Evolutionary conservation across 2,329 filamentous ascomycete genomes (phyloP), one percentile per base, ranked within the genome.

Genomic region (Cercospora brassicicola): DNA sequence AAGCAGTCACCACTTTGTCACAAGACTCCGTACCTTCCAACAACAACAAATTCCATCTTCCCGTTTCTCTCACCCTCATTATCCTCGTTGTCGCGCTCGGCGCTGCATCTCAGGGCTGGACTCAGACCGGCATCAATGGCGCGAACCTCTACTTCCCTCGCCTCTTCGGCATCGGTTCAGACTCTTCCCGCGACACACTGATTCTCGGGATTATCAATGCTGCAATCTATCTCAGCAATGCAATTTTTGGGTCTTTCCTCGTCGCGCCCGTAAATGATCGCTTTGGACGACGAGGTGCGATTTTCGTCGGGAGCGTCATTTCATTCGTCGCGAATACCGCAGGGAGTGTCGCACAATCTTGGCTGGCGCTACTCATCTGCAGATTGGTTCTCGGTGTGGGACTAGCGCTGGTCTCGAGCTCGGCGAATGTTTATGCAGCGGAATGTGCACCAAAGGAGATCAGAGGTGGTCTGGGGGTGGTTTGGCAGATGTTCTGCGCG

Each of bases 71-170:
- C 36, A 42, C 36, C 36, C 36, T 42, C 36, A 42, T 42, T 15
- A n/a, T 42, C 36, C 36, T 42, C 6, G 36, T 42, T 15, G 36
- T 42, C 1, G 36, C 36, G 2, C 36, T 42, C 15, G 36, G 36
- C 36, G 36, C 36, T n/a, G 36, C 36, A n/a, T 42, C 36, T 8
- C 36, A 42, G 13, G 36, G 36, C 36, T 42, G 36, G 36, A 42
- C 36, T 42, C 36, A 42, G 15, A 42, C 74, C 20, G 60, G 65
- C 9, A 67, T 61, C 26, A 67, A 67, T 28, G 65, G 65, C 39
- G 76, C 76, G 42, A 76, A 78, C 42, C 59, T 77, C 23, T 75
- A 68, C 26, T 74, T 73, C 30, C 72, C 73, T 4, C 60, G 71
- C 56, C 67, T 69, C 28, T 71, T 77, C 53, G 70, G 69, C 36